Base-by-base conservation (phyloP, 257 asterid species). In the Fraxinus quadrangulata region DNA sequence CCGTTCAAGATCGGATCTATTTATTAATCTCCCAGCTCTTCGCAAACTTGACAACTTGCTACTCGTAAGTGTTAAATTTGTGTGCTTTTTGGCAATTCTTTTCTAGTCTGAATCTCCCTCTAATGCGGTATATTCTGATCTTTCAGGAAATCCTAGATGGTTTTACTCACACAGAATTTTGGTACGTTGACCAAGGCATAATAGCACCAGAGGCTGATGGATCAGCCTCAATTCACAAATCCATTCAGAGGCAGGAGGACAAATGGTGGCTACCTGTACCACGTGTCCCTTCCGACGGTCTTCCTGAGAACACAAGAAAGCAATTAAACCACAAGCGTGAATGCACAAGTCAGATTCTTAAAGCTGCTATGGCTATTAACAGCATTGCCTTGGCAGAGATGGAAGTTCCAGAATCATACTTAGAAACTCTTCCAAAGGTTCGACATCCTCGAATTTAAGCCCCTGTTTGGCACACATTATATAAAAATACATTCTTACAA, bases 241-340 rank as follows among this genome's bases (percentile, higher is more conserved):
- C 89, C 28, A 76, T 83, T 76, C 89, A 87, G 70, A 82, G 98
- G n/a, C 96, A 93, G 83, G 89, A 93, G 83, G 97, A 90, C 12
- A 95, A 95, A 83, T 93, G 99, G 99, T 93, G 99, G 99, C 85
- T 95, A 75, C 99, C 99, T 11, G 96, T 93, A 28, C 99, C 99
- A 34, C 93, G 97, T 16, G 91, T 93, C 40, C 98, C 97, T 23
- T 89, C 88, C 0, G 87, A 84, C 2, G 99, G 99, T 71, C 91
- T 96, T n/a, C 84, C 87, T 2, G 92, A 93, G 74, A 88, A 67
- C 37, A 80, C 90, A 6, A 84, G 95, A 79, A 92, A 82, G 78
- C 83, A 85, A 70, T 81, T 96, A 39, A 75, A 73, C 68, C 87
- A 90, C 84, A 92, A 88, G 81, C 96, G 94, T 16, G 99, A 96